These are phyloP conservation scores for Cavenderia fasciculata DNA, from an alignment of 78 protist species.

Conservation along the genomic window DNA sequence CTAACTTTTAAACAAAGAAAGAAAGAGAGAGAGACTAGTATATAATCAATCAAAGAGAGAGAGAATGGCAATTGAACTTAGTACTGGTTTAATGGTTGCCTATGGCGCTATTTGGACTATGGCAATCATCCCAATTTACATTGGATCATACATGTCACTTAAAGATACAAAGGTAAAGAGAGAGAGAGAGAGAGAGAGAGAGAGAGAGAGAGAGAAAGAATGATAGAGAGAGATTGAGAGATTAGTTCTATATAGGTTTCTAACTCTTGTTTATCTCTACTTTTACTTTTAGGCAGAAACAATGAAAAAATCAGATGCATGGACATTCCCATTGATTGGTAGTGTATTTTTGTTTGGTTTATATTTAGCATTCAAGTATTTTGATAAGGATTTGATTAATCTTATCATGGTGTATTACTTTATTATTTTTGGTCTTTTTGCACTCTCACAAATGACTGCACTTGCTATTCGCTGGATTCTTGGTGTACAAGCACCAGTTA, in stretches of 20 bases:
- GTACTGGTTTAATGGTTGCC: slow-evolving; percentile 66
- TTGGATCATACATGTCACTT: slow-evolving; percentile 77
- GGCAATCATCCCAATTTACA: slow-evolving; percentile 83
- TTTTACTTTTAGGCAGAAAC: slow-evolving; percentile 58
- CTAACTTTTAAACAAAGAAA: too few relatives aligned
- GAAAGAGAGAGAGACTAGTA: too few relatives aligned
- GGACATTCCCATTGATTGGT: slow-evolving; percentile 87
- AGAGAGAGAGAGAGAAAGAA: neutral
- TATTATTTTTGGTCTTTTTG: slow-evolving; percentile 68
- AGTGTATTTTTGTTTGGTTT: slow-evolving; percentile 77
- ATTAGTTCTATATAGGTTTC: too few relatives aligned
- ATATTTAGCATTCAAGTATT: slow-evolving; percentile 79
- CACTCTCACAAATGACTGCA: slow-evolving; percentile 6
- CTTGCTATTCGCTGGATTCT: neutral
- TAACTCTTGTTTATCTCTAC: neutral
- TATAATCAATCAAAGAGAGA: too few relatives aligned
- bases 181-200: neutral
- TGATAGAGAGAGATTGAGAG: neutral
- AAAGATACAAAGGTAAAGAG: slow-evolving; percentile 55
- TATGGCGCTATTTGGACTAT: slow-evolving; percentile 66
- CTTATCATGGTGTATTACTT: slow-evolving; percentile 72
- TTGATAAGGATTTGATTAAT: slow-evolving; percentile 78
- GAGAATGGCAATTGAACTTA: slow-evolving; percentile 35
- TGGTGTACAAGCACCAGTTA: neutral
- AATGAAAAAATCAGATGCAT: slow-evolving; percentile 85